These are phyloP conservation scores for Thalassiosira ordinaria DNA, from an alignment of 352 stramenopile species.

Conservation along the genomic window DNA sequence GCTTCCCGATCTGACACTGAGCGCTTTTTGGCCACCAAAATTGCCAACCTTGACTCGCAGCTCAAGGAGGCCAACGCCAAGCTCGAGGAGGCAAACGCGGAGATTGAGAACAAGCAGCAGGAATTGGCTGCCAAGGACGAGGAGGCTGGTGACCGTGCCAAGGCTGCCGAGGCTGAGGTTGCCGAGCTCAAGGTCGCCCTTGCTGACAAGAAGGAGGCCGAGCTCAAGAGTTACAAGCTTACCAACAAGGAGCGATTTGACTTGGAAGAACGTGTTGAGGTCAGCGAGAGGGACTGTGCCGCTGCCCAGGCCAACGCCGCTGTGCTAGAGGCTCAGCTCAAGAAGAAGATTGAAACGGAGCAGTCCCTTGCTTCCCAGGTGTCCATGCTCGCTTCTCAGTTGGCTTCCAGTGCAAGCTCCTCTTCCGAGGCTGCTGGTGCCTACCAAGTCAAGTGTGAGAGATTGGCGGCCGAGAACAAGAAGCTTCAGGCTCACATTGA, in stretches of 20 bases:
- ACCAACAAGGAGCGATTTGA: constrained; percentile 59
- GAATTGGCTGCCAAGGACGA: constrained; percentile 57
- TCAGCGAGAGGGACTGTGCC: constrained; percentile 55
- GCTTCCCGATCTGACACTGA: constrained; percentile 67
- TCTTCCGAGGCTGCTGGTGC: constrained; percentile 28
- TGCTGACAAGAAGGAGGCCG: constrained; percentile 44
- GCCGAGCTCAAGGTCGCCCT: constrained; percentile 38
- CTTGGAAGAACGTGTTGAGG: constrained; percentile 54
- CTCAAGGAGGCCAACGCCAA: constrained; percentile 47
- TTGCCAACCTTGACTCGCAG: constrained; percentile 69
- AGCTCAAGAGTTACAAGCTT: constrained; percentile 47
- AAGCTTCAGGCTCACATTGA: constrained; percentile 56
- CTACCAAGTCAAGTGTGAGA: constrained; percentile 47
- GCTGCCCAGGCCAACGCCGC: constrained; percentile 54
- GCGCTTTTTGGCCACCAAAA: constrained; percentile 74
- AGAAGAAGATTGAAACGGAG: constrained; percentile 77
- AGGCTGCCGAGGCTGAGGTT: constrained; percentile 43
- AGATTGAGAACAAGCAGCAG: constrained; percentile 47
- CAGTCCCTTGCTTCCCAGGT: constrained; percentile 70
- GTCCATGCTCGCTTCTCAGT: constrained; percentile 51
- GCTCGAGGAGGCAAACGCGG: constrained; percentile 52
- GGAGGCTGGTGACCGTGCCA: constrained; percentile 30
- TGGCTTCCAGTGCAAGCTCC: constrained; percentile 52
- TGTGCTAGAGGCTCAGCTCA: constrained; percentile 70
- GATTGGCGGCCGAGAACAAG: constrained; percentile 59